Conservation (phyloP, 257 asterid species). For the Solanum paucissectum region DNA sequence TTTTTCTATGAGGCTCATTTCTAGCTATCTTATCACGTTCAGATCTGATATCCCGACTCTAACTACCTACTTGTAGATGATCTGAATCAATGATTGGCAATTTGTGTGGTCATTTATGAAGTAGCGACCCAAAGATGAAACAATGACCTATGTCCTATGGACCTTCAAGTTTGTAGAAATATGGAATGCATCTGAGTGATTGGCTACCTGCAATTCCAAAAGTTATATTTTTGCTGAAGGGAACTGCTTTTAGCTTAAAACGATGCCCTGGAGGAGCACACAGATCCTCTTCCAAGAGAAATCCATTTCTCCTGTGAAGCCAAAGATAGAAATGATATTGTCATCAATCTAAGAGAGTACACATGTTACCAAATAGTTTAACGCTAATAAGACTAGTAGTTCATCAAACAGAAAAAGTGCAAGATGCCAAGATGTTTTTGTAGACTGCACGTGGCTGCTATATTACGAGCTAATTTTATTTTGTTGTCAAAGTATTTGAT, state of each 20-base stretch:
- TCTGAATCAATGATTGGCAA: background rate
- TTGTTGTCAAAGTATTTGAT: background rate
- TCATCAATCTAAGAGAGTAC: background rate
- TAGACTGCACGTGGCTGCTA: background rate
- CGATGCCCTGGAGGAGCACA: conserved; percentile 80
- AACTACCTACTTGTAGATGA: background rate
- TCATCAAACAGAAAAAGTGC: background rate
- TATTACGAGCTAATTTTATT: background rate
- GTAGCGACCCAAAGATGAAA: background rate
- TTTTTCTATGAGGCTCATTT: background rate
- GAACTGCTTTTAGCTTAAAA: conserved; percentile 80
- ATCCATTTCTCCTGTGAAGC: conserved; percentile 79
- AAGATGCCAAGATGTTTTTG: background rate
- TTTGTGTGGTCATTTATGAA: background rate
- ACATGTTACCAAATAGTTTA: background rate
- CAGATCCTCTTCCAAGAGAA: conserved; percentile 67
- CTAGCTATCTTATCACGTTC: background rate
- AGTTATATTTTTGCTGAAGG: conserved; percentile 84
- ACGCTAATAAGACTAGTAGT: background rate
- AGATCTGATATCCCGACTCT: background rate
- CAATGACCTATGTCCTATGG: background rate
- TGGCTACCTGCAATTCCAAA: conserved; percentile 74
- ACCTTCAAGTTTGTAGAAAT: background rate
- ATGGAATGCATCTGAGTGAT: background rate
- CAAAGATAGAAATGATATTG: background rate